Percentiles rank a stretch among this genome's conserved stretches.
Conservation (phyloP, 2,329 filamentous ascomycete genomes). For the Onygena corvina region DNA sequence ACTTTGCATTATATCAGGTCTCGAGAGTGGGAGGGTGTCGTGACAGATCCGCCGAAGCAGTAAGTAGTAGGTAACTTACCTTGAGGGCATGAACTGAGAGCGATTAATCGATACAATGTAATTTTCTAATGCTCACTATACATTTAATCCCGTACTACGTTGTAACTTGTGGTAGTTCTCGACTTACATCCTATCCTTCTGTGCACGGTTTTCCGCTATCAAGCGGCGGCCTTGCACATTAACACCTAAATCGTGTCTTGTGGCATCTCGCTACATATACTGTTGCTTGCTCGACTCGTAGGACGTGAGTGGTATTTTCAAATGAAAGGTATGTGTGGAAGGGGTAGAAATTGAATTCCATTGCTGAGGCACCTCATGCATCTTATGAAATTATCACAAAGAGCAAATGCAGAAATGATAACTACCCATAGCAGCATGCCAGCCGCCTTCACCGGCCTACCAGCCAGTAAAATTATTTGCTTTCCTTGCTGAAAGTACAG, state of each 20-base stretch:
- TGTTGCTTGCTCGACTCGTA: not conserved
- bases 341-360: slow-evolving; percentile 11
- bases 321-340: not conserved
- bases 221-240: too few species aligned
- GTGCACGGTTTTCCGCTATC: too few species aligned
- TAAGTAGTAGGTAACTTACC: not conserved
- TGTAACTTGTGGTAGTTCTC: not conserved
- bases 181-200: not conserved
- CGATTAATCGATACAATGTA: slow-evolving; percentile 3
- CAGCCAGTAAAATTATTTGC: slow-evolving; percentile 15
- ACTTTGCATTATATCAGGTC: slow-evolving; percentile 88
- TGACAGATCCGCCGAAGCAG: slow-evolving; percentile 45
- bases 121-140: not conserved
- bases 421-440: slow-evolving; percentile 15
- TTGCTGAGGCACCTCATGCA: slow-evolving; percentile 12
- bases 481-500: slow-evolving; percentile 20
- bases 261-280: too few species aligned
- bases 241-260: too few species aligned
- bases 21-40: slow-evolving; percentile 84
- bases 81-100: not conserved
- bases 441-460: slow-evolving; percentile 14
- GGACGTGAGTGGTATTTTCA: not conserved
- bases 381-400: slow-evolving; percentile 6
- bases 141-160: not conserved
- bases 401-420: slow-evolving; percentile 10